Evolutionary conservation across 345 rosid genomes (phyloP).

Genomic region (Rubroshorea leprosula): DNA sequence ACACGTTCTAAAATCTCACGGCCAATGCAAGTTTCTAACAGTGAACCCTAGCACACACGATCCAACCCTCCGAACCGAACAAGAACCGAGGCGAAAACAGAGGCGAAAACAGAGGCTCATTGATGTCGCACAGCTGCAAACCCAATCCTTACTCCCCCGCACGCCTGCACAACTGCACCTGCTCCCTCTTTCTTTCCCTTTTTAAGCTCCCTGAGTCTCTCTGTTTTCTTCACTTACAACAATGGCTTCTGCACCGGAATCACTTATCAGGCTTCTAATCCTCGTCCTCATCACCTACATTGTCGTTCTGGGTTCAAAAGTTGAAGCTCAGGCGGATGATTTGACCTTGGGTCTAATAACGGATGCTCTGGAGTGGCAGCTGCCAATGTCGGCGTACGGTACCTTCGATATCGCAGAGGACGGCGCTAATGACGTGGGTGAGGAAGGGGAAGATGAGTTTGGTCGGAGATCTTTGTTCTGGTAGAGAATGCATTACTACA

Average conservation of each 20-base stretch:
- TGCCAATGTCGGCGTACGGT: constrained; percentile 27
- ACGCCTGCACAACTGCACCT: constrained; percentile 9
- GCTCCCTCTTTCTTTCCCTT: background rate
- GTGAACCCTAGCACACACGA: background rate
- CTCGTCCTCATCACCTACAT: constrained; percentile 12
- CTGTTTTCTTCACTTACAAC: constrained; percentile 6
- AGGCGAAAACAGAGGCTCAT: constrained; percentile 32
- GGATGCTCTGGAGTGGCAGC: constrained; percentile 55
- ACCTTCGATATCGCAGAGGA: constrained; percentile 17
- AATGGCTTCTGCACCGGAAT: constrained; percentile 17
- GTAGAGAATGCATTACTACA: constrained; percentile 55
- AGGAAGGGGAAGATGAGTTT: constrained; percentile 20
- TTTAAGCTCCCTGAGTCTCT: background rate
- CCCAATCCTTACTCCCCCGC: constrained; percentile 28
- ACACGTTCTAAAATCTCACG: background rate
- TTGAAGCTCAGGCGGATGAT: constrained; percentile 27
- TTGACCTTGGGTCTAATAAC: constrained; percentile 29
- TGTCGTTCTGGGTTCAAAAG: constrained; percentile 5
- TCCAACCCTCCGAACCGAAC: background rate
- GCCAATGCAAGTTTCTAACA: background rate
- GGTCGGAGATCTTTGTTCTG: constrained; percentile 73
- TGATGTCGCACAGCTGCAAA: constrained; percentile 47
- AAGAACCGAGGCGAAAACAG: constrained; percentile 7
- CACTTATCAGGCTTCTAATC: constrained; percentile 15
- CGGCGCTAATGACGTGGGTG: constrained; percentile 18